Evolutionary conservation across 371 early-diverging fungal species (phyloP).

Genomic region (Entomophthora muscae): DNA sequence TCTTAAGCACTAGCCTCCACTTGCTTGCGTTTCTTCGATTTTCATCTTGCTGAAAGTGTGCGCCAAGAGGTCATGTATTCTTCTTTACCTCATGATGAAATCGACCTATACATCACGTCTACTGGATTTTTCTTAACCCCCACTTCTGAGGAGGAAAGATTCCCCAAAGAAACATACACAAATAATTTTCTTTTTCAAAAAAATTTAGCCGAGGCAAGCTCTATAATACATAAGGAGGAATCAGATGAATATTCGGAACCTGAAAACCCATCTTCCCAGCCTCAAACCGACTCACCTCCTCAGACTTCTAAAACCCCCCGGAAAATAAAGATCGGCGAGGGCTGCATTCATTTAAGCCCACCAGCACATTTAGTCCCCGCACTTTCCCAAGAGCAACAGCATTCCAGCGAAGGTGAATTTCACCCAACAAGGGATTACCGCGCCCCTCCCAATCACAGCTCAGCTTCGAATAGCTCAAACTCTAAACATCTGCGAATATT

Average conservation of each 20-base stretch:
- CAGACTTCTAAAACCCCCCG: neutral
- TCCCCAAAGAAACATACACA: neutral
- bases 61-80: neutral
- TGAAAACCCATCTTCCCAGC: too few species aligned
- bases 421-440: neutral
- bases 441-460: neutral
- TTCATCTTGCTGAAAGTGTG: too few species aligned
- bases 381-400: neutral
- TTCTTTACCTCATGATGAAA: neutral
- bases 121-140: neutral
- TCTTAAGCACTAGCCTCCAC: too few species aligned
- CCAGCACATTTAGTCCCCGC: neutral
- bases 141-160: neutral
- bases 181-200: neutral
- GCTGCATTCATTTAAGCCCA: neutral
- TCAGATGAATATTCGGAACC: neutral
- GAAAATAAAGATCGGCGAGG: neutral
- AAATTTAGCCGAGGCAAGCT: neutral
- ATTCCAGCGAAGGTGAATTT: neutral
- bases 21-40: too few species aligned
- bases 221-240: neutral
- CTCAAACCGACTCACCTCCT: neutral
- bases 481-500: neutral
- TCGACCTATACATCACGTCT: neutral
- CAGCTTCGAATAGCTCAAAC: neutral